Evolutionary conservation across 1,284 basidiomycete genomes (phyloP).

Genomic region (Trichosporon sp.): DNA sequence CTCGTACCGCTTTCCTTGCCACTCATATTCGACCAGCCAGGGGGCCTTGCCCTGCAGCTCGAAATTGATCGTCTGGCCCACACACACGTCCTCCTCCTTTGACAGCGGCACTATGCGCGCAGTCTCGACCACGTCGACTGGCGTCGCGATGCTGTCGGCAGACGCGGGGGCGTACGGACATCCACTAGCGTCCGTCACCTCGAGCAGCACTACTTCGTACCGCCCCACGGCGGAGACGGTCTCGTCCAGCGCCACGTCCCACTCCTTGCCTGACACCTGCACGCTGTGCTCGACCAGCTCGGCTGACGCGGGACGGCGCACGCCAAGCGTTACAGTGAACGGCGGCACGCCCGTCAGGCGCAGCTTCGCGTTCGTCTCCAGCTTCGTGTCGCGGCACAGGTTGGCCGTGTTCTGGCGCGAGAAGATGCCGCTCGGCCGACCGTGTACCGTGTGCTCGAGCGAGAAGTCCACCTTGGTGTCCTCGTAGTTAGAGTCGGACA

Average conservation of each 20-base stretch:
- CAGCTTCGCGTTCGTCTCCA: slow-evolving; percentile 57
- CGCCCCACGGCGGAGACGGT: slow-evolving; percentile 75
- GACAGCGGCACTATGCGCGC: slow-evolving; percentile 84
- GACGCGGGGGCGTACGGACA: slow-evolving; percentile 69
- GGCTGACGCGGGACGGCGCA: slow-evolving; percentile 67
- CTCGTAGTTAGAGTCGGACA: slow-evolving; percentile 77
- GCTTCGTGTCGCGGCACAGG: slow-evolving; percentile 62
- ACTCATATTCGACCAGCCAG: slow-evolving; percentile 85
- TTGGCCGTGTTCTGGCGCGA: slow-evolving; percentile 60
- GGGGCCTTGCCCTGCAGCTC: slow-evolving; percentile 91
- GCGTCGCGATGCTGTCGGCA: slow-evolving; percentile 60
- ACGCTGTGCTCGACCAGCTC: slow-evolving; percentile 59
- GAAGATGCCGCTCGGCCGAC: slow-evolving; percentile 71
- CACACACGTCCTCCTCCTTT: slow-evolving; percentile 73
- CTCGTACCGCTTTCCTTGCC: slow-evolving; percentile 67
- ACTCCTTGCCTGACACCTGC: slow-evolving; percentile 57
- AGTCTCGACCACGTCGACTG: slow-evolving; percentile 87
- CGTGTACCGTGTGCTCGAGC: slow-evolving; percentile 77
- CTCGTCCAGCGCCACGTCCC: slow-evolving; percentile 68
- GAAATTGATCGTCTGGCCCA: slow-evolving; percentile 85
- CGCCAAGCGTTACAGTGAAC: slow-evolving; percentile 68
- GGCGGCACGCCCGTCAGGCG: slow-evolving; percentile 76
- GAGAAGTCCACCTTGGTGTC: slow-evolving; percentile 49
- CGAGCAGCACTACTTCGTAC: slow-evolving; percentile 70
- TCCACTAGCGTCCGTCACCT: slow-evolving; percentile 66